These are phyloP conservation scores for Globisporangium iwayamae DNA, from an alignment of 352 stramenopile genomes.

Conservation along the genomic window DNA sequence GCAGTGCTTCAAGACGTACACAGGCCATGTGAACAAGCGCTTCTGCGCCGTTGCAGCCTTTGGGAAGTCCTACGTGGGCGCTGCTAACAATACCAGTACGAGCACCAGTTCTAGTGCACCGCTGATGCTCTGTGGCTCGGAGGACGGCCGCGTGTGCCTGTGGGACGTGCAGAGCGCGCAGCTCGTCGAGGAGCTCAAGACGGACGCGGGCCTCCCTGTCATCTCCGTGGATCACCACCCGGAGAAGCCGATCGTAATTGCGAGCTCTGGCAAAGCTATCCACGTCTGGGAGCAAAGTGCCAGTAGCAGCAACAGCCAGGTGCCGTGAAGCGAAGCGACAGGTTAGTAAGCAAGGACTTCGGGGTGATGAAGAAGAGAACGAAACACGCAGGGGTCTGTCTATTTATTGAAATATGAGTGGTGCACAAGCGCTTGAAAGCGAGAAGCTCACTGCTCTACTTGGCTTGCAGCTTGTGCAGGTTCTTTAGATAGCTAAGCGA, in stretches of 20 bases:
- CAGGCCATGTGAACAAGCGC: conserved; percentile 71
- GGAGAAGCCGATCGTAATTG: conserved; percentile 52
- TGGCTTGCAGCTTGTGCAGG: conserved; percentile 48
- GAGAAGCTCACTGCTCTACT: background rate
- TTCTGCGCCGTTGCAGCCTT: conserved; percentile 90
- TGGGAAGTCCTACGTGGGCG: background rate
- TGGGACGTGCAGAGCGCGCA: conserved; percentile 90
- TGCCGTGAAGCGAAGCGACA: background rate
- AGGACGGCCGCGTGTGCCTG: conserved; percentile 90
- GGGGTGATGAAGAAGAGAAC: background rate
- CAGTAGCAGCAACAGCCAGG: conserved; percentile 21
- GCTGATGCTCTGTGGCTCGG: conserved; percentile 88
- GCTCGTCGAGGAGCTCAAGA: conserved; percentile 27
- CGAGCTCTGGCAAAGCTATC: conserved; percentile 76
- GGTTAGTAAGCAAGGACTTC: background rate
- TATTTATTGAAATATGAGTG: conserved; percentile 42
- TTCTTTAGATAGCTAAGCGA: conserved; percentile 82
- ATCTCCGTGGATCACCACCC: conserved; percentile 86
- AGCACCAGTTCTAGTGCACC: conserved; percentile 10
- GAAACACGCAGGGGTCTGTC: conserved; percentile 18
- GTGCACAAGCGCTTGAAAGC: background rate
- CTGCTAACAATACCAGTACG: background rate
- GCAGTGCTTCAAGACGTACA: conserved; percentile 64
- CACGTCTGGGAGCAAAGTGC: conserved; percentile 35
- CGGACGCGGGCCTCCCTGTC: conserved; percentile 67